Conservation (phyloP, 139 green algal species). For the Micromonas commoda region DNA sequence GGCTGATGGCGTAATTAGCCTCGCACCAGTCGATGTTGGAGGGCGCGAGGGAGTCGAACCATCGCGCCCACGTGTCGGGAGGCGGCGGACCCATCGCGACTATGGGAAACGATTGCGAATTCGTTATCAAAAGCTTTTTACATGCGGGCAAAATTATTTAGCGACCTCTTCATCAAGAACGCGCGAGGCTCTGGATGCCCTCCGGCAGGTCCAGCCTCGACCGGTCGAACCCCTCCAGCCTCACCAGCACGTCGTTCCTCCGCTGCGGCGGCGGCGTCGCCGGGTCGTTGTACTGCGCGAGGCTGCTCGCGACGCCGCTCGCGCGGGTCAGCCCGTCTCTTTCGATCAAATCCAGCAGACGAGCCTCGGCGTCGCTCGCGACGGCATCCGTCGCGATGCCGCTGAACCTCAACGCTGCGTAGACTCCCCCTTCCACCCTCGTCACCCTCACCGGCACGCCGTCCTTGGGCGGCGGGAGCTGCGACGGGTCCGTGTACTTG, state of each 20-base stretch:
- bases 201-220: background rate
- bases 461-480: background rate
- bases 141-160: too few relatives aligned
- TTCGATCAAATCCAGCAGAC: background rate
- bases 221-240: background rate
- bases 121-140: too few relatives aligned
- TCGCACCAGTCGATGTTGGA: too few relatives aligned
- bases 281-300: conserved; percentile 28
- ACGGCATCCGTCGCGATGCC: background rate
- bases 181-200: background rate
- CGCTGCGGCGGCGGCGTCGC: background rate
- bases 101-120: too few relatives aligned
- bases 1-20: too few relatives aligned
- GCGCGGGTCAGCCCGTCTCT: background rate
- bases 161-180: too few relatives aligned
- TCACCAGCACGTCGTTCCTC: background rate
- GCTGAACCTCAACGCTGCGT: background rate
- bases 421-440: background rate
- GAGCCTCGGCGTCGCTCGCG: background rate
- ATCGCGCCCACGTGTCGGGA: too few relatives aligned
- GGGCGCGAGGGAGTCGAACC: too few relatives aligned
- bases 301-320: background rate
- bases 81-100: too few relatives aligned
- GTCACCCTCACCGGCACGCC: background rate
- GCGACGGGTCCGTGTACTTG: background rate